phyloP scores from a whole-genome alignment of 768 basidiomycete species.

The Phylloporus sp. region DNA sequence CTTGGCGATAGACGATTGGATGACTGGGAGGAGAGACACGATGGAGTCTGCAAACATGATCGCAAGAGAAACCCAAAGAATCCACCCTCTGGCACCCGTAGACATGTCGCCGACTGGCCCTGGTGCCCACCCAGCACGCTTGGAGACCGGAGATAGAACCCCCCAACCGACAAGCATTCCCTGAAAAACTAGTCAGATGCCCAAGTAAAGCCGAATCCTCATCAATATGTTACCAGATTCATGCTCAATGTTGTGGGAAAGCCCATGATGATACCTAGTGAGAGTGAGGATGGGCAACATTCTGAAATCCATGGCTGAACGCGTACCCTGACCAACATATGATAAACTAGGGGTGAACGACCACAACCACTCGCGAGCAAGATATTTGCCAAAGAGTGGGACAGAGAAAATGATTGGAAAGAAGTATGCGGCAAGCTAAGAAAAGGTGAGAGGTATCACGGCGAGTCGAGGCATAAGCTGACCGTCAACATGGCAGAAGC shows the following conservation, averaged over 20 bases:
- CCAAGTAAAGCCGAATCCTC: not conserved
- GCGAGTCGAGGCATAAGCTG: conserved; percentile 19
- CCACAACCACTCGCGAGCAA: conserved; percentile 90
- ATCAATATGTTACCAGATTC: conserved; percentile 60
- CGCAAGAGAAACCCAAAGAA: conserved; percentile 92
- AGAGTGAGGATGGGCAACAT: conserved; percentile 1
- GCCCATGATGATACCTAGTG: conserved; percentile 93
- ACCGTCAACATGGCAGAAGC: conserved; percentile 76
- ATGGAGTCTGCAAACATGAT: conserved; percentile 94
- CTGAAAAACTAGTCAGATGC: conserved; percentile 33
- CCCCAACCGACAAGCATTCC: conserved; percentile 99
- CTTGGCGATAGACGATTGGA: conserved; percentile 45
- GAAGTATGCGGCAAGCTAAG: conserved; percentile 78
- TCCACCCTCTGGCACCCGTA: conserved; percentile 90
- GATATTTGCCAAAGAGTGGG: conserved; percentile 75
- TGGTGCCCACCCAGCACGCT: conserved; percentile 84
- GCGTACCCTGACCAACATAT: conserved; percentile 81
- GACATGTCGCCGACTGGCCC: conserved; percentile 86
- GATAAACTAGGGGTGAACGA: conserved; percentile 87
- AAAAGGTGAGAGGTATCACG: conserved; percentile 1
- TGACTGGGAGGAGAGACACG: conserved; percentile 77
- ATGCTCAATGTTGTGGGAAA: conserved; percentile 91
- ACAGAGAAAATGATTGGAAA: conserved; percentile 86
- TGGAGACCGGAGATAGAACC: conserved; percentile 83
- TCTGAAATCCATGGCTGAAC: not conserved